Conservation (phyloP, 805 yeast genomes). For the Zygotorulaspora sp. region DNA sequence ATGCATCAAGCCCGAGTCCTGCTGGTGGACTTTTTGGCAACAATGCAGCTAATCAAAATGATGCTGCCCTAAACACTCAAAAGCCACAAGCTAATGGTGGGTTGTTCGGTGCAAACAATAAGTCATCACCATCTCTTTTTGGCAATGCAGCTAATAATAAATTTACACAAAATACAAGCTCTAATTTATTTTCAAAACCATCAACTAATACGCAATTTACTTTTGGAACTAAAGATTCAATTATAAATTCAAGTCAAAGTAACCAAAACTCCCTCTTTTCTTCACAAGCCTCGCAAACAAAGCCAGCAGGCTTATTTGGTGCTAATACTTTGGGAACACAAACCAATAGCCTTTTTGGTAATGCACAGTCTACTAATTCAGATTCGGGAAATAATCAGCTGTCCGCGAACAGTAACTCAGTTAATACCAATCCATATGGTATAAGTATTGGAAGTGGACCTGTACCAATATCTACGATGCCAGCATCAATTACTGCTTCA, state of each 20-base stretch:
- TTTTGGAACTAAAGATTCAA: slow-evolving; percentile 2
- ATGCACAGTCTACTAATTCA: slow-evolving; percentile 12
- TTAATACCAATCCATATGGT: slow-evolving; percentile 30
- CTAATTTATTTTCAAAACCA: slow-evolving; percentile 28
- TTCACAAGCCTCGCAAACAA: slow-evolving; percentile 1
- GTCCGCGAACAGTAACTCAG: slow-evolving; percentile 1
- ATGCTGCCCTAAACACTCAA: slow-evolving; percentile 4
- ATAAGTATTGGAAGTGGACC: slow-evolving; percentile 29
- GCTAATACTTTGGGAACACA: slow-evolving; percentile 12
- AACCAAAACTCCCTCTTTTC: slow-evolving; percentile 1
- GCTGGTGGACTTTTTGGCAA: slow-evolving; percentile 33
- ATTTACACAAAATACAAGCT: slow-evolving; percentile 1
- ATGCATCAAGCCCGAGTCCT: slow-evolving; percentile 29
- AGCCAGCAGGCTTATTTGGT: slow-evolving; percentile 25
- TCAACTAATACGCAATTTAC: slow-evolving; percentile 5
- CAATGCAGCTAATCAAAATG: slow-evolving; percentile 3
- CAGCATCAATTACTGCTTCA: slow-evolving; percentile 38
- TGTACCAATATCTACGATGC: slow-evolving; percentile 34
- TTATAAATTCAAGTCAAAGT: slow-evolving; percentile 2
- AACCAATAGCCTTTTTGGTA: slow-evolving; percentile 23
- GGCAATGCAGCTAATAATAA: slow-evolving; percentile 19
- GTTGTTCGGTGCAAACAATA: slow-evolving; percentile 10
- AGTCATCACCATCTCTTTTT: slow-evolving; percentile 20
- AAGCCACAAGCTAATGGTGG: slow-evolving; percentile 7
- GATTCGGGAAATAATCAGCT: slow-evolving; percentile 19